A percentile compares a stretch with the other conserved stretches of the same genome.
These are phyloP conservation scores for Magnusiomyces paraingens DNA, from an alignment of 1,139 yeast genomes.

Conservation along the genomic window DNA sequence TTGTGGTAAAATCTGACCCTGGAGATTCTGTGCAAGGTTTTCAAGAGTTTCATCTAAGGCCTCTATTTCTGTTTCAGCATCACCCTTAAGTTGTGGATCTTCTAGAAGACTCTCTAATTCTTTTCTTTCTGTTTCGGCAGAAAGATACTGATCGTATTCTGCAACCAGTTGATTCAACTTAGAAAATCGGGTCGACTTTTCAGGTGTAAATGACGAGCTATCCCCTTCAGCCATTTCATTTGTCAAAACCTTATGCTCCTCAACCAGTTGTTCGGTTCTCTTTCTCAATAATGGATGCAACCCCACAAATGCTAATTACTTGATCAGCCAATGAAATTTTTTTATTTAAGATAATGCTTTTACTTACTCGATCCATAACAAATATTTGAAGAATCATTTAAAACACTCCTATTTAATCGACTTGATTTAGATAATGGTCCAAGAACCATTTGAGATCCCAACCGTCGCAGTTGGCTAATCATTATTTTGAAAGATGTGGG, in stretches of 20 bases:
- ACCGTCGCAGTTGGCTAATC: no score
- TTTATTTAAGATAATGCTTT: no score
- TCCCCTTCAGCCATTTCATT: constrained; percentile 39
- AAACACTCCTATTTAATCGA: no score
- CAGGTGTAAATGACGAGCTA: constrained; percentile 42
- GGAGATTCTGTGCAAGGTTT: constrained; percentile 40
- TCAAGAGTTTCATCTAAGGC: constrained; percentile 28
- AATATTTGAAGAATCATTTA: no score
- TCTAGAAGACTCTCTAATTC: constrained; percentile 35
- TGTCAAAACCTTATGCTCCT: constrained; percentile 48
- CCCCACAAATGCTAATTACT: constrained; percentile 5
- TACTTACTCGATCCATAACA: no score
- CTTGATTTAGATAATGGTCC: no score
- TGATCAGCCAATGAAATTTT: no score
- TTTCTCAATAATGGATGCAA: constrained; percentile 57
- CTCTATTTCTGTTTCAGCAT: constrained; percentile 43
- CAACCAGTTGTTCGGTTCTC: constrained; percentile 50
- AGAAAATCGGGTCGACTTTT: constrained; percentile 51
- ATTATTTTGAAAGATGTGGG: no score
- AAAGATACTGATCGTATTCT: constrained; percentile 43
- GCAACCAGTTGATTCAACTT: constrained; percentile 50
- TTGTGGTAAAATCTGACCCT: constrained; percentile 55
- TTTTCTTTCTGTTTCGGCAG: constrained; percentile 26
- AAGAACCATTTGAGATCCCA: no score
- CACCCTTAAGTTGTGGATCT: constrained; percentile 37